Evolutionary conservation across 148 eudicot genomes (phyloP).

Genomic region (Rhododendron vialii): DNA sequence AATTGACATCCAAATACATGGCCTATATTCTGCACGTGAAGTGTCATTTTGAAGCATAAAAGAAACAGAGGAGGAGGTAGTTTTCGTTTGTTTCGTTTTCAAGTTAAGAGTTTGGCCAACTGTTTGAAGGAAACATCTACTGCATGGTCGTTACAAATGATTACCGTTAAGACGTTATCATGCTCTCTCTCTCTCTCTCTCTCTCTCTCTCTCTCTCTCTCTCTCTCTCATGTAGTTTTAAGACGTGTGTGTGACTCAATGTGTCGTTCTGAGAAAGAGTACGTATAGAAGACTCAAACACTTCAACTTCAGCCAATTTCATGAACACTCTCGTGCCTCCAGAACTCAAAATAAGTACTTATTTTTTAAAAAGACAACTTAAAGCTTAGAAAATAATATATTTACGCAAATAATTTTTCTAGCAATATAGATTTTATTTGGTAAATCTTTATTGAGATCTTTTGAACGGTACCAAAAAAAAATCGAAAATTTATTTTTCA

Average conservation of each 20-base stretch:
- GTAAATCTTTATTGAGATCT: no score
- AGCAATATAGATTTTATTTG: no score
- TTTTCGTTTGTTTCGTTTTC: slow-evolving; percentile 15
- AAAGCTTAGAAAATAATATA: no score
- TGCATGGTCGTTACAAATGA: neutral
- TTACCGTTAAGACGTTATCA: neutral
- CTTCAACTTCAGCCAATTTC: neutral
- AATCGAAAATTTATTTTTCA: no score
- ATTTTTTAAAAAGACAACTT: no score
- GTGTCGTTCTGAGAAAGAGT: neutral
- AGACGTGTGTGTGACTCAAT: slow-evolving; percentile 6
- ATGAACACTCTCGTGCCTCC: no score
- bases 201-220: slow-evolving; percentile 7
- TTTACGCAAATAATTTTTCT: no score
- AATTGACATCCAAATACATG: neutral
- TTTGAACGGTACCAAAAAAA: no score
- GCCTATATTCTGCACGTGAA: neutral
- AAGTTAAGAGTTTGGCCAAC: slow-evolving; percentile 13
- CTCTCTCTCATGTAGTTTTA: neutral
- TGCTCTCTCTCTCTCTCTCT: neutral
- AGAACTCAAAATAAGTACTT: no score
- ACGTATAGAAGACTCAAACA: neutral
- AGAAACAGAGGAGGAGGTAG: neutral
- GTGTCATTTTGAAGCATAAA: neutral
- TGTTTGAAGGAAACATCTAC: neutral